phyloP scores from a whole-genome alignment of 1,284 basidiomycete species.

The Chondrostereum purpureum region DNA sequence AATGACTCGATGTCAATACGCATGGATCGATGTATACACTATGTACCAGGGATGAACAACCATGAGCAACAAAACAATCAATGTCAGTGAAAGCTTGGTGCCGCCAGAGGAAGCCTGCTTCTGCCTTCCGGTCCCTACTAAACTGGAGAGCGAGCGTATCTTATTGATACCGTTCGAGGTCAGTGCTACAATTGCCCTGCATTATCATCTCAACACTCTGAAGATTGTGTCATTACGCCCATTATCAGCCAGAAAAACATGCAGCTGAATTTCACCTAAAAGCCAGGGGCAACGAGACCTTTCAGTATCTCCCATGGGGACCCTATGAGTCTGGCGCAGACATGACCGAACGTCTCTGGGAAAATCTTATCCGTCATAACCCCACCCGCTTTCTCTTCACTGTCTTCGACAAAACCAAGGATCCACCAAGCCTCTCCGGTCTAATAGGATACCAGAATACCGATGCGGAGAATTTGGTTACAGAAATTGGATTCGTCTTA shows the following conservation, averaged over 20 bases:
- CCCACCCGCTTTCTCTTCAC: constrained; percentile 5
- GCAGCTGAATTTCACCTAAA: constrained; percentile 3
- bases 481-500: constrained; percentile 39
- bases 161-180: constrained; percentile 13
- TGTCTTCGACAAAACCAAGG: constrained; percentile 10
- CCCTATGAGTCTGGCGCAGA: constrained; percentile 8
- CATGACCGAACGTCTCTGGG: constrained; percentile 10
- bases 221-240: too few species aligned
- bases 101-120: constrained; percentile 9
- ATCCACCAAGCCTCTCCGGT: constrained; percentile 28
- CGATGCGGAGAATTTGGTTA: constrained; percentile 22
- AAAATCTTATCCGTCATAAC: constrained; percentile 4
- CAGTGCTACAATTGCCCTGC: too few species aligned
- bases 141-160: constrained; percentile 11
- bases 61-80: too few species aligned
- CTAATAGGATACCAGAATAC: constrained; percentile 31
- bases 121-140: constrained; percentile 12
- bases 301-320: constrained; percentile 10
- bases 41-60: too few species aligned
- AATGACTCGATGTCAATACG: too few species aligned
- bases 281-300: constrained; percentile 3
- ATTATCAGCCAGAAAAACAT: constrained; percentile 12
- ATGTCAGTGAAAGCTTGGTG: too few species aligned
- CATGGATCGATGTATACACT: too few species aligned
- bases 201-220: too few species aligned